Evolutionary conservation across 352 stramenopile genomes (phyloP).

Genomic region (Phytopythium kandeliae): DNA sequence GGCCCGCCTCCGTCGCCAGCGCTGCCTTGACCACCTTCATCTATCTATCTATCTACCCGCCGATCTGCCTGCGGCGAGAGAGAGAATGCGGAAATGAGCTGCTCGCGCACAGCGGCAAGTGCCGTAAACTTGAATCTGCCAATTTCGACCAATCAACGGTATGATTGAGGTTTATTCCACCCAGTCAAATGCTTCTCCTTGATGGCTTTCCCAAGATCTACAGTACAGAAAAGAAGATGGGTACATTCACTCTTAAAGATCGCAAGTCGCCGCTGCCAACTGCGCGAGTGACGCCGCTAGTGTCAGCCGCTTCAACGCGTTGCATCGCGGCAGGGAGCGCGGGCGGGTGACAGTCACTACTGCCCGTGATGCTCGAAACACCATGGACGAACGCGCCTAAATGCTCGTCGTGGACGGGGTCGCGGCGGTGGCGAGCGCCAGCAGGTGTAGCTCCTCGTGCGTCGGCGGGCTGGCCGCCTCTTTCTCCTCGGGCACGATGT

Average conservation of each 20-base stretch:
- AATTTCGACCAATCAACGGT: neutral
- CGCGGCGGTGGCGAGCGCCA: slow-evolving; percentile 40
- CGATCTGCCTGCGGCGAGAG: neutral
- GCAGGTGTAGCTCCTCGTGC: slow-evolving; percentile 69
- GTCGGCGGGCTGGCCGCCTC: slow-evolving; percentile 9
- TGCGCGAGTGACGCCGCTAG: neutral
- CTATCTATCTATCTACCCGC: neutral
- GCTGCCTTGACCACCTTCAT: slow-evolving; percentile 34
- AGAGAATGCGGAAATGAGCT: too few relatives aligned
- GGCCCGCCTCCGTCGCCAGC: slow-evolving; percentile 12
- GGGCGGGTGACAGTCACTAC: too few relatives aligned
- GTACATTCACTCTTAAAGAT: slow-evolving; percentile 1
- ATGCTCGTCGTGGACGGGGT: slow-evolving; percentile 10
- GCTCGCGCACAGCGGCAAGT: too few relatives aligned
- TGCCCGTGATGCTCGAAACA: neutral
- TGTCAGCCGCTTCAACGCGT: neutral
- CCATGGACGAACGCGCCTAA: neutral
- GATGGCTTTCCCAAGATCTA: neutral
- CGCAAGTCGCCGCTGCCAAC: neutral
- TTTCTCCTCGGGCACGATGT: slow-evolving; percentile 35
- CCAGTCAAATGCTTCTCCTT: neutral
- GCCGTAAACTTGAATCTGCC: too few relatives aligned
- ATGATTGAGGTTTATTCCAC: neutral
- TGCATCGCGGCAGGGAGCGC: too few relatives aligned
- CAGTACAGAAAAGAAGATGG: neutral